phyloP scores from a whole-genome alignment of 768 basidiomycete species.

The Pleurotus salmoneostramineus region DNA sequence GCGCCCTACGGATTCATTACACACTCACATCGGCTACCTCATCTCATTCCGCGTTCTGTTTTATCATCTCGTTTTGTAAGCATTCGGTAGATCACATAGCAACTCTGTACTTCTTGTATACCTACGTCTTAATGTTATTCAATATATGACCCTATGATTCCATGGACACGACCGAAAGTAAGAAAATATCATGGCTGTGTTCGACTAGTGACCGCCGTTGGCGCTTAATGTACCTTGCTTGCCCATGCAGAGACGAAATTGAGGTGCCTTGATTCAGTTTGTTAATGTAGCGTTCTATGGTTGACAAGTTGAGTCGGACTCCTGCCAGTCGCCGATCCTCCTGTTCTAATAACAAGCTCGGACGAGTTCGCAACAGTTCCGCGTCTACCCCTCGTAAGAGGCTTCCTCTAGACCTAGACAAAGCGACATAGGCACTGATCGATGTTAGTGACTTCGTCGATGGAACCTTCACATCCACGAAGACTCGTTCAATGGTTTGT shows the following conservation, averaged over 20 bases:
- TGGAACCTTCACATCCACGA: conserved; percentile 22
- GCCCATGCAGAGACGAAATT: too few species aligned
- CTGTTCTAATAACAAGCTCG: too few species aligned
- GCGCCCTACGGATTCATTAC: conserved; percentile 5
- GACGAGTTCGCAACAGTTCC: too few species aligned
- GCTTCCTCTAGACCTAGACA: conserved; percentile 27
- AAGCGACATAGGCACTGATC: conserved; percentile 29
- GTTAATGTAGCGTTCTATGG: too few species aligned
- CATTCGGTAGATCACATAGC: conserved; percentile 1
- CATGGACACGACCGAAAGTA: background rate
- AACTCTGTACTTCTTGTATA: background rate
- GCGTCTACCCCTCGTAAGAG: too few species aligned
- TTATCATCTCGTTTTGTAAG: background rate
- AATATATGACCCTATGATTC: background rate
- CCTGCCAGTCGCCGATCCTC: too few species aligned
- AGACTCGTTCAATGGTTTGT: conserved; percentile 16
- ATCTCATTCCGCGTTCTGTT: background rate
- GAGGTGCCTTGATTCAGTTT: too few species aligned
- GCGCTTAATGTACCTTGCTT: too few species aligned
- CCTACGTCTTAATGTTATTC: conserved; percentile 2
- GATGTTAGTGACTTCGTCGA: conserved; percentile 21
- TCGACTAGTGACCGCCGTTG: too few species aligned
- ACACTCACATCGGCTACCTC: conserved; percentile 2
- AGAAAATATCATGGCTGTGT: too few species aligned
- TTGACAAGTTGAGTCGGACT: too few species aligned